Evolutionary conservation across 2,329 filamentous ascomycete species (phyloP).

Genomic region (Diplodia sapinea): DNA sequence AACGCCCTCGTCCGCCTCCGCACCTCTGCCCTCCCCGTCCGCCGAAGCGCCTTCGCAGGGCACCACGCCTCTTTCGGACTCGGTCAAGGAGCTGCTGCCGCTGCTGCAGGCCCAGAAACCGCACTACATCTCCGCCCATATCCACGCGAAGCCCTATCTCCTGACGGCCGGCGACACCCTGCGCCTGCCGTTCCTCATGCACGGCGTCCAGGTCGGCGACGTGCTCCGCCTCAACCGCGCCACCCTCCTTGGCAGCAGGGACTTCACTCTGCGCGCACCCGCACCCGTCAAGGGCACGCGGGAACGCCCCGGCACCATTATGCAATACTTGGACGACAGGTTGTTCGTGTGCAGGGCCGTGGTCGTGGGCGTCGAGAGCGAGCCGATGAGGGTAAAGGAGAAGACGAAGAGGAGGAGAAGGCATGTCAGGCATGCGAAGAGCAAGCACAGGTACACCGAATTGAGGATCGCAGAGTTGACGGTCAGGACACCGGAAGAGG

Average conservation of each 20-base stretch:
- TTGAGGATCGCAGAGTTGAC: constrained; percentile 82
- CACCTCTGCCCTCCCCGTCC: constrained; percentile 37
- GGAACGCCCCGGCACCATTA: constrained; percentile 44
- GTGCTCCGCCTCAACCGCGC: constrained; percentile 87
- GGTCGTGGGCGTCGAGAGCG: constrained; percentile 81
- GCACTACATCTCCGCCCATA: constrained; percentile 80
- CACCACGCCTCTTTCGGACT: constrained; percentile 56
- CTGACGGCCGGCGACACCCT: constrained; percentile 64
- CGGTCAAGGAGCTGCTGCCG: constrained; percentile 68
- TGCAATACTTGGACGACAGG: constrained; percentile 75
- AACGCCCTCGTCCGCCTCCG: constrained; percentile 37
- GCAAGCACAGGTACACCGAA: constrained; percentile 90
- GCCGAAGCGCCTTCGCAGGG: constrained; percentile 44
- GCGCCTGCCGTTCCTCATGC: constrained; percentile 58
- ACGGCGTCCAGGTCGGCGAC: constrained; percentile 70
- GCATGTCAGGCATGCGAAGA: constrained; percentile 74
- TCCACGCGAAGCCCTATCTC: constrained; percentile 80
- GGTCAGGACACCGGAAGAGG: constrained; percentile 64
- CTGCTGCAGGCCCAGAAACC: constrained; percentile 73
- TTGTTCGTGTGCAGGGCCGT: constrained; percentile 85
- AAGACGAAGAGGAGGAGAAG: constrained; percentile 70
- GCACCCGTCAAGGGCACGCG: constrained; percentile 41
- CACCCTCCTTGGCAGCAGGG: constrained; percentile 79
- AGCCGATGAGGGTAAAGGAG: constrained; percentile 63
- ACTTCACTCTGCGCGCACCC: constrained; percentile 78